Evolutionary conservation across 768 basidiomycete species (phyloP).

Genomic region (Kwoniella bestiolae): DNA sequence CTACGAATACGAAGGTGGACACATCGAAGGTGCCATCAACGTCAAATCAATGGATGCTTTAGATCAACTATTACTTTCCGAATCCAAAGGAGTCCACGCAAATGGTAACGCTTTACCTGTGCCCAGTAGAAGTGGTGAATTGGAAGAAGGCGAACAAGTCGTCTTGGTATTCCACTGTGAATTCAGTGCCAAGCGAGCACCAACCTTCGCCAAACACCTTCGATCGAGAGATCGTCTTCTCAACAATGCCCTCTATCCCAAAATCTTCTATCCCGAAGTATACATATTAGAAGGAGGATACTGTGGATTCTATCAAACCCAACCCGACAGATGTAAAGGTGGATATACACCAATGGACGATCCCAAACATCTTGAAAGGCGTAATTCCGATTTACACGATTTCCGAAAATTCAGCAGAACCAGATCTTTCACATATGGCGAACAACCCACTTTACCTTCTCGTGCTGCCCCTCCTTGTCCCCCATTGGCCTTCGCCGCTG

Average conservation of each 20-base stretch:
- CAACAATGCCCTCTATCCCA: constrained; percentile 88
- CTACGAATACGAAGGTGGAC: constrained; percentile 93
- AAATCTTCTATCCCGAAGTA: constrained; percentile 91
- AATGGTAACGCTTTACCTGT: constrained; percentile 57
- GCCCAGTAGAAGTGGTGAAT: constrained; percentile 69
- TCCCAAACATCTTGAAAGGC: constrained; percentile 75
- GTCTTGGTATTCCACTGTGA: constrained; percentile 97
- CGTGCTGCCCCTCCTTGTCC: constrained; percentile 39
- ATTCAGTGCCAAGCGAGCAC: constrained; percentile 91
- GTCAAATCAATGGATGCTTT: constrained; percentile 79
- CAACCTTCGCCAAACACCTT: constrained; percentile 93
- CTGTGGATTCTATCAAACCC: constrained; percentile 77
- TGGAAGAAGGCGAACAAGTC: constrained; percentile 67
- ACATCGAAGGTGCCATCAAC: constrained; percentile 88
- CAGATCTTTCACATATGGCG: constrained; percentile 92
- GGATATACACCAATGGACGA: constrained; percentile 96
- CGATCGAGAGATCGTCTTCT: constrained; percentile 85
- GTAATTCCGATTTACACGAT: constrained; percentile 84
- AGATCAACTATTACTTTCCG: constrained; percentile 74
- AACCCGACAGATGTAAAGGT: constrained; percentile 70
- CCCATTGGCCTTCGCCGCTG: constrained; percentile 53
- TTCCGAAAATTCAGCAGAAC: constrained; percentile 91
- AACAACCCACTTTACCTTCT: constrained; percentile 55
- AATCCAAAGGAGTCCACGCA: constrained; percentile 45
- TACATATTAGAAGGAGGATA: constrained; percentile 98